phyloP scores from a whole-genome alignment of 1,284 basidiomycete species.

The Xanthoconium separans region DNA sequence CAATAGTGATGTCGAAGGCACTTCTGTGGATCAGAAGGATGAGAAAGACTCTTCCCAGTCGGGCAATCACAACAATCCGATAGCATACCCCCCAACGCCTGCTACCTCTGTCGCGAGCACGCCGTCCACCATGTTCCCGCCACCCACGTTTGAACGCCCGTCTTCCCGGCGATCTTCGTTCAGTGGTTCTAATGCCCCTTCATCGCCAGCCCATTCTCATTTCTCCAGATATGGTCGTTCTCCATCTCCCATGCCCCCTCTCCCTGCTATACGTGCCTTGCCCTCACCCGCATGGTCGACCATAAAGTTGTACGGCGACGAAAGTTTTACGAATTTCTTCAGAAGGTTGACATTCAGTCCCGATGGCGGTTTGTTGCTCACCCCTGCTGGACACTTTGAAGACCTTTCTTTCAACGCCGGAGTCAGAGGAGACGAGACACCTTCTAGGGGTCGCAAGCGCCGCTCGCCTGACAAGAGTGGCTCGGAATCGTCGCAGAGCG shows the following conservation, averaged over 20 bases:
- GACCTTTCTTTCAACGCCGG: constrained; percentile 63
- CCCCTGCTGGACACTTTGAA: constrained; percentile 95
- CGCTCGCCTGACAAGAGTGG: constrained; percentile 43
- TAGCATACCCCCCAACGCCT: constrained; percentile 53
- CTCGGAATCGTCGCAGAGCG: constrained; percentile 17
- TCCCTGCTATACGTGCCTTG: constrained; percentile 79
- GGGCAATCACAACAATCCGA: constrained; percentile 33
- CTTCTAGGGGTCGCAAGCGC: constrained; percentile 54
- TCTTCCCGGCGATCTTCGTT: constrained; percentile 87
- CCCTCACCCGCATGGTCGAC: constrained; percentile 49
- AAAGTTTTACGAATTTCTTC: constrained; percentile 96
- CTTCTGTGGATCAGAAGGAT: constrained; percentile 49
- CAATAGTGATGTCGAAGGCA: constrained; percentile 73
- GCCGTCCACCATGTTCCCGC: constrained; percentile 71
- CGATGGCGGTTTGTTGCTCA: constrained; percentile 90
- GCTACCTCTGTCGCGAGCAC: constrained; percentile 58
- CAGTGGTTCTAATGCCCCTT: constrained; percentile 76
- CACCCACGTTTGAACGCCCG: constrained; percentile 60
- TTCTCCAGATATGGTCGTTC: constrained; percentile 71
- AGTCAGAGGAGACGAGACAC: constrained; percentile 41
- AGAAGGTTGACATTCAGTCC: constrained; percentile 91
- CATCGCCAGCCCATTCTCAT: constrained; percentile 56
- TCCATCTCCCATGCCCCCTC: constrained; percentile 87
- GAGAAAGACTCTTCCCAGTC: constrained; percentile 26
- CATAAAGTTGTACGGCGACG: constrained; percentile 88